Conservation (phyloP, 306 rosid genomes). For the Prunus armeniaca region DNA sequence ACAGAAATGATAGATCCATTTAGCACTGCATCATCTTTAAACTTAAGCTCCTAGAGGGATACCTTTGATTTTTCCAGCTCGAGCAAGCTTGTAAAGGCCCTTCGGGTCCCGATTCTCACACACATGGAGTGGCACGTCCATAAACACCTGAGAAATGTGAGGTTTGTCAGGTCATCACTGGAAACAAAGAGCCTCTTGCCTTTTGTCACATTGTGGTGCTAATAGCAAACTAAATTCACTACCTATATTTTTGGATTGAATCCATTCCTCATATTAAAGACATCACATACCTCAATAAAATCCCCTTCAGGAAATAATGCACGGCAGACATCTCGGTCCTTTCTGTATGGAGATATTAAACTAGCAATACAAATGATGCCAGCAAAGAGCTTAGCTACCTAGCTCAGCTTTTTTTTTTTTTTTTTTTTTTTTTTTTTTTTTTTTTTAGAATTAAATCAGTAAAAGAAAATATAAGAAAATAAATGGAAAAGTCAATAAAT, state of each 20-base stretch:
- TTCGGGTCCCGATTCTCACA: slow-evolving; percentile 94
- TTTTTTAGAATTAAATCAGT: slow-evolving; percentile 1
- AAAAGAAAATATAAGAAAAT: background rate
- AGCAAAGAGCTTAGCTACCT: slow-evolving; percentile 95
- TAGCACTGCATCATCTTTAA: background rate
- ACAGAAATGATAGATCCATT: background rate
- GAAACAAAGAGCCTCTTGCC: slow-evolving; percentile 22
- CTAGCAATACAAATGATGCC: slow-evolving; percentile 90
- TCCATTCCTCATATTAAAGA: slow-evolving; percentile 4
- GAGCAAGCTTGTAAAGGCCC: slow-evolving; percentile 94
- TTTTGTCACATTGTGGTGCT: slow-evolving; percentile 5
- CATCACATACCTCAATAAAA: slow-evolving; percentile 70
- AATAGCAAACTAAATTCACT: slow-evolving; percentile 15
- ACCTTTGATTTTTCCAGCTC: slow-evolving; percentile 94
- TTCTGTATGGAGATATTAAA: slow-evolving; percentile 87
- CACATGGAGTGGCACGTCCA: slow-evolving; percentile 78
- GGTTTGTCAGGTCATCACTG: background rate
- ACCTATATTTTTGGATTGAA: background rate
- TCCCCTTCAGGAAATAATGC: slow-evolving; percentile 74
- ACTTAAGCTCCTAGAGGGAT: slow-evolving; percentile 5
- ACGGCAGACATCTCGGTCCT: slow-evolving; percentile 90
- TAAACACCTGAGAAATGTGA: slow-evolving; percentile 65
- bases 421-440: background rate
- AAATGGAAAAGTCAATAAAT: background rate
- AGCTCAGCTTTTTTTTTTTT: slow-evolving; percentile 54